Base-by-base conservation (phyloP, 1,284 basidiomycete species). In the Leccinum subrobustum region DNA sequence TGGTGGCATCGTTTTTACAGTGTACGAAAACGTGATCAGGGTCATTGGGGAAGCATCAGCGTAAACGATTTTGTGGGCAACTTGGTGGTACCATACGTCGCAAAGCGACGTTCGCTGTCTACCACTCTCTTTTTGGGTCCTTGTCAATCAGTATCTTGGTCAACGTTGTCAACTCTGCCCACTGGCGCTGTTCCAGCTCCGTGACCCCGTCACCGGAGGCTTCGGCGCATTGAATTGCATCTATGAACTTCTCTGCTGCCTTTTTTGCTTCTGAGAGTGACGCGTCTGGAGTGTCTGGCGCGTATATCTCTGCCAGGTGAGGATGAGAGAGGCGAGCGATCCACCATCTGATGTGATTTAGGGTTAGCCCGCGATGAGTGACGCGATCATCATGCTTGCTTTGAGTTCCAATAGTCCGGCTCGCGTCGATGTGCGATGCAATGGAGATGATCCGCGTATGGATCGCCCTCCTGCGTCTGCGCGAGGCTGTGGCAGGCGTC, bases 1-100 rank as follows among this genome's bases (percentile, higher is more conserved):
- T 60, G 96, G 96, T 16, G 96, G 96, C 1, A 96, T 99, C 69
- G 91, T 95, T 47, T 98, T 98, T 73, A 96, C 95, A 0, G 85
- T 96, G 1, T 96, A 96, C 73, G 95, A 97, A 73, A 87, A 91
- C 60, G 77, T 92, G 18, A 91, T 93, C 63, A 77, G 69, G 52
- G 39, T 80, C 5, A 73, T 83, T 18, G 78, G 77, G 14, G 73
- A 69, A 39, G 29, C 37, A 8, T 53, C 60, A 58, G 23, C 7
- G 5, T 29, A 12, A 31, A 11, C 9, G 7, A 31, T 31, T 14
- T 25, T 27, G 12, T 27, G 48, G 25, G 7, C 48, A 27, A 44
- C 42, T 20, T 4, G 12, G 27, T 48, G 47, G 35, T 52, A 55
- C 35, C 20, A 3, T 54, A 59, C 29, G 51, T 52, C 20, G 11